Base-by-base conservation (phyloP, 2,329 filamentous ascomycete genomes). In the Emmonsiellopsis sp. region DNA sequence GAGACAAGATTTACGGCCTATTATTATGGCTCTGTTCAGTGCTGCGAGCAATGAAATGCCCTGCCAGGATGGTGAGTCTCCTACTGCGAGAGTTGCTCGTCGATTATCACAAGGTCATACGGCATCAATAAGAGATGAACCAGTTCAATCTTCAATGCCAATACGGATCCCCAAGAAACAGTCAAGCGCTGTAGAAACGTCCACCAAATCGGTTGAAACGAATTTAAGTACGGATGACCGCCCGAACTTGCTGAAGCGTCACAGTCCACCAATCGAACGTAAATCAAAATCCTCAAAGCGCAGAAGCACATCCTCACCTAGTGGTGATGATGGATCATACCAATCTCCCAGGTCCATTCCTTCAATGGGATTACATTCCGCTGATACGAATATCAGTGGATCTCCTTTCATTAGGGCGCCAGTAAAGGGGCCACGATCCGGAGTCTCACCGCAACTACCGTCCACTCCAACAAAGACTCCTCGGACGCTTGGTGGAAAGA, bases 351-450 rank as follows among this genome's bases (percentile, higher is more conserved):
- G 54, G 53, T 35, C 63, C 5, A 52, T 47, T 48, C 55, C 64
- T 13, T 62, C 58, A n/a, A 61, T 59, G 10, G 58, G 61, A 52
- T 55, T 54, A 48, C 65, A 65, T 55, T 61, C 63, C 5, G 62
- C 61, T 2, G 63, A 64, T 59, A 63, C 64, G 41, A 73, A 71
- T 45, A 76, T 75, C 42, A 77, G 72, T 53, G 75, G 76, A 7
- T 72, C 70, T 35, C 76, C 76, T 16, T 79, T 79, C 61, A 63
- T 72, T 54, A 70, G 76, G 54, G 68, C 73, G 11, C 68, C 73
- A 7, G 60, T 59, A 2, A 60, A 62, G 32, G 64, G 65, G 32
- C 20, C 35, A 30, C 51, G 51, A 20, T 49, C 54, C 45, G 47
- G 9, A 35, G 43, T 49, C 20, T 52, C 45, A n/a, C 43, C 57